Evolutionary conservation across 2,329 filamentous ascomycete species (phyloP).

Genomic region (Fusarium piperis): DNA sequence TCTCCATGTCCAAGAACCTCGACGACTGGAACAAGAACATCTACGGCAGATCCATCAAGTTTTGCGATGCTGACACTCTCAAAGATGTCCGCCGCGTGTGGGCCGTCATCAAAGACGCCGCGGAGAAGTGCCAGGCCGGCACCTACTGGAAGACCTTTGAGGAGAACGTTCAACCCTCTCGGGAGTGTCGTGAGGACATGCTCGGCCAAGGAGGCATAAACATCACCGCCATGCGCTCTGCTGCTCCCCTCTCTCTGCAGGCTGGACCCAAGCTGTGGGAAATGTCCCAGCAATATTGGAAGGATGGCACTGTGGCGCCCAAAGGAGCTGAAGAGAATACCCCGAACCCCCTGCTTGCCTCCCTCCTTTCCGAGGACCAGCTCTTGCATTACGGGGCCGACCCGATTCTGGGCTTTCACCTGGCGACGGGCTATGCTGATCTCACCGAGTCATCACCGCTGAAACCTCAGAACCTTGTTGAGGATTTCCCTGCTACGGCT

Average conservation of each 20-base stretch:
- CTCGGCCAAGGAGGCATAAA: slow-evolving; percentile 33
- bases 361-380: slow-evolving; percentile 46
- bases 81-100: slow-evolving; percentile 53
- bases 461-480: slow-evolving; percentile 24
- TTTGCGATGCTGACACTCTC: slow-evolving; percentile 61
- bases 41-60: slow-evolving; percentile 57
- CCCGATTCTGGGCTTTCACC: slow-evolving; percentile 65
- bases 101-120: slow-evolving; percentile 32
- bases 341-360: slow-evolving; percentile 59
- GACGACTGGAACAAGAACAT: slow-evolving; percentile 54
- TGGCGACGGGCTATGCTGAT: slow-evolving; percentile 58
- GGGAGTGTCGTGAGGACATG: slow-evolving; percentile 13
- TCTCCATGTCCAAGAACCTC: slow-evolving; percentile 49
- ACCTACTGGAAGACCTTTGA: slow-evolving; percentile 18
- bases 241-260: slow-evolving; percentile 48
- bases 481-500: slow-evolving; percentile 39
- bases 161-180: slow-evolving; percentile 32
- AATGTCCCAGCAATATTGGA: slow-evolving; percentile 48
- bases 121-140: slow-evolving; percentile 17
- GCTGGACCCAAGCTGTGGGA: slow-evolving; percentile 35
- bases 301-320: slow-evolving; percentile 45
- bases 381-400: slow-evolving; percentile 60
- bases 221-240: slow-evolving; percentile 49
- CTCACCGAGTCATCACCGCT: slow-evolving; percentile 53
- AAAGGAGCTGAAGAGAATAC: slow-evolving; percentile 15